A percentile compares a stretch with the other conserved stretches of the same genome.
Conservation (phyloP, 176 grass and related monocot species). For the Aegilops speltoides region DNA sequence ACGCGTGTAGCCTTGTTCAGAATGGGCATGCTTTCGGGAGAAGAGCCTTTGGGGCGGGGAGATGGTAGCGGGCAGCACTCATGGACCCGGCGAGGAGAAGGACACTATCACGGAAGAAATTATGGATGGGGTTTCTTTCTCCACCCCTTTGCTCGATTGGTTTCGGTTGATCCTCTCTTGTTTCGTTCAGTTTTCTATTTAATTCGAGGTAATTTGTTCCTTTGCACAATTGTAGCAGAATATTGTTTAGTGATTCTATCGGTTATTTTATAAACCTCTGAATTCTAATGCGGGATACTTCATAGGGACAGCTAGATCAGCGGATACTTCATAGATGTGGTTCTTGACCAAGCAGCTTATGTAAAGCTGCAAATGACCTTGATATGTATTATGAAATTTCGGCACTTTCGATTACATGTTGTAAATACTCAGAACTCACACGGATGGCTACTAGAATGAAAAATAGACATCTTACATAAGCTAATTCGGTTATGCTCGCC, state of each 20-base stretch:
- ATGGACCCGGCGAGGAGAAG: neutral
- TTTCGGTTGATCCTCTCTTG: neutral
- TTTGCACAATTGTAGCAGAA: neutral
- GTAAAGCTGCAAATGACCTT: too few relatives aligned
- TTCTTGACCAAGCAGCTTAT: too few relatives aligned
- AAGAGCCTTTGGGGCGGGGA: slow-evolving; percentile 17
- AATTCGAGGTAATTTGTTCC: neutral
- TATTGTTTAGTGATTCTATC: neutral
- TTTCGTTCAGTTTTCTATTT: neutral
- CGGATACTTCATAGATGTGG: too few relatives aligned
- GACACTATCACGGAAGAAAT: neutral
- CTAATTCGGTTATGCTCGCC: too few relatives aligned
- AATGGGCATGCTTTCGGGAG: neutral
- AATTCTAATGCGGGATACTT: too few relatives aligned
- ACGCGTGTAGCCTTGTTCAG: neutral
- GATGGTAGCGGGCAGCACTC: neutral
- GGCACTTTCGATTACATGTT: too few relatives aligned
- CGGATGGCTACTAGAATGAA: too few relatives aligned
- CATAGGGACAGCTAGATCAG: too few relatives aligned
- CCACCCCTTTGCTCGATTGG: neutral
- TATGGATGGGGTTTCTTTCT: neutral
- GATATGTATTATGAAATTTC: too few relatives aligned
- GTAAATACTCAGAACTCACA: too few relatives aligned
- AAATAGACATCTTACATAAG: too few relatives aligned
- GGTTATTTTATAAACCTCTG: too few relatives aligned